Evolutionary conservation across 306 rosid species (phyloP).

Genomic region (Cicer bijugum): DNA sequence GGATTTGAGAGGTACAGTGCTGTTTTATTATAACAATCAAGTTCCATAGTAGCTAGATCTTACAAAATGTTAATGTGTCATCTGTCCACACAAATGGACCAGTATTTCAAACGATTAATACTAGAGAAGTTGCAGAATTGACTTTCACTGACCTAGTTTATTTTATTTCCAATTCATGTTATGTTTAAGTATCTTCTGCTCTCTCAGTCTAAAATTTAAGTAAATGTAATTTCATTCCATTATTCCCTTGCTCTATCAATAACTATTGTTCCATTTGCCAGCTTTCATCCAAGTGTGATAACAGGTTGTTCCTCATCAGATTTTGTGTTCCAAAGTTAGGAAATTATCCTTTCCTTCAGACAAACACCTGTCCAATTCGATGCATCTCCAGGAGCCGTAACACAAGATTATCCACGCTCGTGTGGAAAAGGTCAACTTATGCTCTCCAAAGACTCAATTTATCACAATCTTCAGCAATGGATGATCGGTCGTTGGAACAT

Average conservation of each 20-base stretch:
- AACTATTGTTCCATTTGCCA: slow-evolving; percentile 54
- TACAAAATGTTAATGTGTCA: not conserved
- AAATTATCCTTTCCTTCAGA: slow-evolving; percentile 71
- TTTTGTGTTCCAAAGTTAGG: slow-evolving; percentile 64
- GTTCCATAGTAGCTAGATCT: not conserved
- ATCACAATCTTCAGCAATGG: slow-evolving; percentile 57
- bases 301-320: slow-evolving; percentile 74
- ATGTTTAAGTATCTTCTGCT: slow-evolving; percentile 10
- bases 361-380: slow-evolving; percentile 74
- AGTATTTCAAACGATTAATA: not conserved
- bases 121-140: not conserved
- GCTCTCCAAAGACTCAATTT: slow-evolving; percentile 45
- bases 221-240: slow-evolving; percentile 36
- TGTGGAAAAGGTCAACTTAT: slow-evolving; percentile 70
- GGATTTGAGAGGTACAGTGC: not conserved
- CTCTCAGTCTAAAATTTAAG: slow-evolving; percentile 10
- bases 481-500: slow-evolving; percentile 55
- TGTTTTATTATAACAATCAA: not conserved
- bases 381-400: slow-evolving; percentile 81
- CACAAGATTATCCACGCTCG: slow-evolving; percentile 62
- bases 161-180: slow-evolving; percentile 26
- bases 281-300: slow-evolving; percentile 96
- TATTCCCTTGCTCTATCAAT: slow-evolving; percentile 37
- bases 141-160: slow-evolving; percentile 16
- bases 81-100: not conserved